Evolutionary conservation across 352 stramenopile species (phyloP), one percentile per base, ranked within the genome.

Genomic region (Phytophthora colocasiae): DNA sequence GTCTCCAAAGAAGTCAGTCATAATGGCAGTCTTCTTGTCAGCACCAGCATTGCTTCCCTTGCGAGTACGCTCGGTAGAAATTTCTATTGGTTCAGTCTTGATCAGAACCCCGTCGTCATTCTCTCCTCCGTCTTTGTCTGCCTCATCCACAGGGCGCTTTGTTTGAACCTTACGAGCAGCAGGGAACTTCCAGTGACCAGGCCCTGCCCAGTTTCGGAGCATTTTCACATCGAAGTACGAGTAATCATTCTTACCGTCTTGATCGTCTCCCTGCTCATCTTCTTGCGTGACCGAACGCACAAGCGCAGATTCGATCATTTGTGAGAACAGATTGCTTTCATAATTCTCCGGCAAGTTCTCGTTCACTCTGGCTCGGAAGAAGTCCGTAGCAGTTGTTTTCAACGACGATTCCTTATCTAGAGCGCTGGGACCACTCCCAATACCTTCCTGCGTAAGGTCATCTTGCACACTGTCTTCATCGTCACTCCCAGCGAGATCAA

Each of bases 211-310:
- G 53, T 95, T 95, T 15, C 88, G 86, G 26, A 95, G 72, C 77
- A 92, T 75, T 58, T 95, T 93, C 1, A 85, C 75, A 41, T 95
- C 87, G 40, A 93, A 95, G 58, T 92, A 95, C 47, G 85, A 92
- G 52, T 95, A 95, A 29, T 95, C 87, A 47, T 78, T 79, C 58
- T 70, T 73, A 3, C 69, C 71, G 10, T 83, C 75, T 3, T 66
- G 47, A 55, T 80, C 69, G 2, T 86, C 80, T n/a, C 56, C 72
- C 45, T 75, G 41, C 22, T 91, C 83, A 4, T 83, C 63, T 22
- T 78, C 70, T 19, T 78, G 44, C 5, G 69, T 73, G 9, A 72
- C 77, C 1, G 86, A 92, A 2, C 83, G 74, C 54, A 93, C 72
- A 2, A 95, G 66, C 14, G 86, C 86, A 32, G 74, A 91, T 64